These are phyloP conservation scores for Chlamydomonas reinhardtii DNA, from an alignment of 163 green algal species.

Conservation along the genomic window DNA sequence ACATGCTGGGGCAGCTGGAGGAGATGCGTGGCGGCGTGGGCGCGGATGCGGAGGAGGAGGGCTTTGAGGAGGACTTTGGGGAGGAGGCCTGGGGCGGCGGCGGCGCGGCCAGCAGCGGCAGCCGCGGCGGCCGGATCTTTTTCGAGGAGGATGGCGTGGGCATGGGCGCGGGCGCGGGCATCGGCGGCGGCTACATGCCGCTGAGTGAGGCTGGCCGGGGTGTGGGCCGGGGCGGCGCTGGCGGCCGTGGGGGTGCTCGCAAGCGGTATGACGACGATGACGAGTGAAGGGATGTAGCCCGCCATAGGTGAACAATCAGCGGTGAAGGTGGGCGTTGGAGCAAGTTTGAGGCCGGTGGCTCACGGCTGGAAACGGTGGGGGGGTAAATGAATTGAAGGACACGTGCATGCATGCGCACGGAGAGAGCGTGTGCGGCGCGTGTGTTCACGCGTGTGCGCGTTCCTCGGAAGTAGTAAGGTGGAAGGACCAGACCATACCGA, in stretches of 20 bases:
- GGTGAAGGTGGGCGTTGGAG: too few species aligned
- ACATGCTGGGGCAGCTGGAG: constrained; percentile 46
- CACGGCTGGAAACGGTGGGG: too few species aligned
- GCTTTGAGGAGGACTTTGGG: background rate
- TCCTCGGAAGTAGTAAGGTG: too few species aligned
- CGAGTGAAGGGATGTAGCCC: background rate
- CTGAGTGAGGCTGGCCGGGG: background rate
- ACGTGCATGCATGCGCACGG: too few species aligned
- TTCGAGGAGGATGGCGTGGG: constrained; percentile 31
- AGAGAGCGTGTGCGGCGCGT: too few species aligned
- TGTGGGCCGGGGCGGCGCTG: background rate
- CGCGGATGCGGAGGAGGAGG: constrained; percentile 14
- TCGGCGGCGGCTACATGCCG: constrained; percentile 25
- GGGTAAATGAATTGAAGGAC: too few species aligned
- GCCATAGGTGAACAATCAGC: too few species aligned
- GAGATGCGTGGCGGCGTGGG: background rate
- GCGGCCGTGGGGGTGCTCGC: background rate
- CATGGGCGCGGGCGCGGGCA: background rate
- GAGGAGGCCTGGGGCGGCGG: background rate
- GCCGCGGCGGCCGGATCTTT: background rate
- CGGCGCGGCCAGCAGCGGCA: background rate
- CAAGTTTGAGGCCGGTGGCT: too few species aligned
- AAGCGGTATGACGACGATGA: constrained; percentile 1
- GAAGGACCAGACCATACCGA: too few species aligned
- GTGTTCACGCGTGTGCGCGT: too few species aligned